Base-by-base conservation (phyloP, 768 basidiomycete genomes). In the Pulveroboletus sp. region DNA sequence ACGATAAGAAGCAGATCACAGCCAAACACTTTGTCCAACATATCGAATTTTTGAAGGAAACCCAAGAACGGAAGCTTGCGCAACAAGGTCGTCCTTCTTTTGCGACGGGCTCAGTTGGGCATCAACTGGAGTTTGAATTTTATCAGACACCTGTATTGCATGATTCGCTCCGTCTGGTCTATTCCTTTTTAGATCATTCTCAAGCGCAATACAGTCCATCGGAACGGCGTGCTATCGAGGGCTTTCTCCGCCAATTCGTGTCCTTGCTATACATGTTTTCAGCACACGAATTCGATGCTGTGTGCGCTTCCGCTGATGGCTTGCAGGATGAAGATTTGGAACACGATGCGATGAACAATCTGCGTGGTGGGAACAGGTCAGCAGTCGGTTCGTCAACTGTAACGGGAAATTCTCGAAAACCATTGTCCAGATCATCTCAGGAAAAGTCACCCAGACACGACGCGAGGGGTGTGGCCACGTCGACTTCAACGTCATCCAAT, bases 1-100 rank as follows among this genome's bases (percentile, higher is more conserved):
- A 92, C 67, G 97, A 99, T 76, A 97, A 97, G 80, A 91, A 91
- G 70, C 80, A 77, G 50, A 87, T 94, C 62, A 92, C 87, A 7
- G 77, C 88, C 36, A 94, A 91, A 64, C 72, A 84, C 54, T 90
- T 95, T 60, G 83, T 92, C 25, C 75, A 71, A 25, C 87, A 94
- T 47, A 86, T 94, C 58, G 91, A 94, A 65, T 58, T 67, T 43
- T 71, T 82, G 53, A 84, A 83, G 62, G 75, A 76, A 27, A 75
- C 76, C 49, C 88, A 92, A 64, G 60, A 75, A 29, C 70, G 70
- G 47, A 60, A 63, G 40, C 55, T 60, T 38, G 64, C 60, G 12
- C 62, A 61, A 48, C 62, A 58, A 31, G 34, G 53, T 35, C 52
- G 58, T 37, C 69, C 74, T 16, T 52, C 71, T 13, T 81, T 75